phyloP scores from a whole-genome alignment of 352 stramenopile species.

The Paralagenidium karlingii region DNA sequence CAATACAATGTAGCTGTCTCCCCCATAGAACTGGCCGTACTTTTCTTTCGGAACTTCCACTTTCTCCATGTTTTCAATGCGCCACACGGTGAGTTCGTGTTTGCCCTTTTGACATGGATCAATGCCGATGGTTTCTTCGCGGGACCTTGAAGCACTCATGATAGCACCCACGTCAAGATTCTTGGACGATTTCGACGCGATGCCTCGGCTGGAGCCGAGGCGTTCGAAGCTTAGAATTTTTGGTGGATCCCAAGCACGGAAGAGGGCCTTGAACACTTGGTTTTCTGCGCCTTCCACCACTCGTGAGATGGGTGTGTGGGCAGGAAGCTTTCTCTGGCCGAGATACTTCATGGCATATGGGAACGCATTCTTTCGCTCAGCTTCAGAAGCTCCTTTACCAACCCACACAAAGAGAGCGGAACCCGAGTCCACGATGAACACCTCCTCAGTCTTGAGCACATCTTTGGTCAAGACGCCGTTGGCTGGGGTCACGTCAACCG shows the following conservation, averaged over 20 bases:
- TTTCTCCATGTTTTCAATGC: constrained; percentile 86
- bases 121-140: constrained; percentile 60
- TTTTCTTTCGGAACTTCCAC: constrained; percentile 55
- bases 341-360: constrained; percentile 79
- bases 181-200: constrained; percentile 32
- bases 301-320: constrained; percentile 66
- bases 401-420: constrained; percentile 88
- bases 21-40: constrained; percentile 89
- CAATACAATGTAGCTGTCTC: constrained; percentile 94
- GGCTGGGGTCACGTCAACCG: constrained; percentile 48
- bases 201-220: constrained; percentile 26
- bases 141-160: constrained; percentile 18
- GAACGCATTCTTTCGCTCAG: constrained; percentile 83
- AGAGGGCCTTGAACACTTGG: constrained; percentile 76
- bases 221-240: constrained; percentile 53
- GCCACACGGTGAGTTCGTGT: constrained; percentile 80
- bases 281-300: constrained; percentile 78
- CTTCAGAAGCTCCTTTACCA: constrained; percentile 64
- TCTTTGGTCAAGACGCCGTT: constrained; percentile 65
- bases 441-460: constrained; percentile 75
- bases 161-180: constrained; percentile 46
- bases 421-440: constrained; percentile 88
- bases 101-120: constrained; percentile 55
- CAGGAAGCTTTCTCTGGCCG: constrained; percentile 15
- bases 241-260: constrained; percentile 63